phyloP scores from a whole-genome alignment of 352 stramenopile species.

The Pythium dissimile region DNA sequence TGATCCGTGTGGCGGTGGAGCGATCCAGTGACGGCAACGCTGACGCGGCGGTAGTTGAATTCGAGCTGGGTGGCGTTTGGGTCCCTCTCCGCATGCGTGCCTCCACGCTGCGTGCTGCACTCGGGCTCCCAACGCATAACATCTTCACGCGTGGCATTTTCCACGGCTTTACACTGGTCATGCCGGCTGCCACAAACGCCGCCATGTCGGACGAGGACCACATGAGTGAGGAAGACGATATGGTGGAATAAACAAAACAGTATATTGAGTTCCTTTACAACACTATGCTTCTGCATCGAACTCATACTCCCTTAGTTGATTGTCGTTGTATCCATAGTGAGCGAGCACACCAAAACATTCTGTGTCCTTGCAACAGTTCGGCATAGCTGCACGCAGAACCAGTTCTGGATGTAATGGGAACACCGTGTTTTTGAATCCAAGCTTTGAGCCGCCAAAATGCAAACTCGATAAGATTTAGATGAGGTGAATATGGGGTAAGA shows the following conservation, averaged over 20 bases:
- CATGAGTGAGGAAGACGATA: neutral
- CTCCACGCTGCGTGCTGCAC: neutral
- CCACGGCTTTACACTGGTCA: neutral
- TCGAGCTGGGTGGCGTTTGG: conserved; percentile 2
- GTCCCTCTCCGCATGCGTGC: neutral
- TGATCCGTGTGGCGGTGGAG: neutral
- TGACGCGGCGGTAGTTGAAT: neutral
- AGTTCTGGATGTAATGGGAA: conserved; percentile 2
- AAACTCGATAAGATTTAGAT: conserved; percentile 23
- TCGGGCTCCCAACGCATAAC: neutral
- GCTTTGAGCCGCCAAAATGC: conserved; percentile 9
- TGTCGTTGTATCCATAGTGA: neutral
- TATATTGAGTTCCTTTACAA: neutral
- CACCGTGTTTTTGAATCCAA: conserved; percentile 2
- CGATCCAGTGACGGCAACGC: neutral
- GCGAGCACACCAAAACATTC: neutral
- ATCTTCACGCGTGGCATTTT: conserved; percentile 5
- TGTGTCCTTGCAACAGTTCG: neutral
- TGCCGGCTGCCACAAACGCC: neutral
- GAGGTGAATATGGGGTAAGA: conserved; percentile 15
- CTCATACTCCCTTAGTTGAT: neutral
- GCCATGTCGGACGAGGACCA: neutral
- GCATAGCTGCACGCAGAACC: conserved; percentile 5
- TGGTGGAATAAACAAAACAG: neutral
- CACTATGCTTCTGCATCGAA: neutral